phyloP scores from a whole-genome alignment of 805 yeast genomes.

The Candida yuanshanica region DNA sequence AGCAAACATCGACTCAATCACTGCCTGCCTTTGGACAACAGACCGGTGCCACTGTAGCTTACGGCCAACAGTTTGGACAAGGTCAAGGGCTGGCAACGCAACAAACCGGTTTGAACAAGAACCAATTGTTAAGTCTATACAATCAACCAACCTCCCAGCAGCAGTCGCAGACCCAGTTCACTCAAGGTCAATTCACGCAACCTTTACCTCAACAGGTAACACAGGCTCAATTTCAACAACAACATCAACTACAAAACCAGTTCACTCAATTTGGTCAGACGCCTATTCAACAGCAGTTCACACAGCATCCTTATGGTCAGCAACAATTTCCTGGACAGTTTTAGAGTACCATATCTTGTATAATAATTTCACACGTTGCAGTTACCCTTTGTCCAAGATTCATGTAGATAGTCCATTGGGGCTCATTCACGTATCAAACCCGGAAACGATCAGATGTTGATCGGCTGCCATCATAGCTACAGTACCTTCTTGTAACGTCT shows the following conservation, averaged over 20 bases:
- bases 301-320: constrained; percentile 2
- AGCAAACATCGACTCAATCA: constrained; percentile 4
- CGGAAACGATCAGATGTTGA: too few species aligned
- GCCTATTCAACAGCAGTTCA: background rate
- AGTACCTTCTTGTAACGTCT: too few species aligned
- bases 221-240: constrained; percentile 6
- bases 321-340: constrained; percentile 5
- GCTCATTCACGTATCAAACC: too few species aligned
- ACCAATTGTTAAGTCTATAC: constrained; percentile 19
- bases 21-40: constrained; percentile 1
- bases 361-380: too few species aligned
- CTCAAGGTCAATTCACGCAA: constrained; percentile 2
- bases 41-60: constrained; percentile 6
- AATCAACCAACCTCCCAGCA: constrained; percentile 34
- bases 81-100: constrained; percentile 5
- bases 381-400: too few species aligned
- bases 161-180: constrained; percentile 16
- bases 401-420: too few species aligned
- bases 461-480: too few species aligned
- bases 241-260: constrained; percentile 1
- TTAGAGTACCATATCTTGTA: too few species aligned
- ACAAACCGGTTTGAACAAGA: constrained; percentile 16
- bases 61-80: constrained; percentile 2
- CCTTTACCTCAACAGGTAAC: constrained; percentile 7
- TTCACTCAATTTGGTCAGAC: constrained; percentile 11